Evolutionary conservation across 2,329 filamentous ascomycete species (phyloP), one percentile per base, ranked within the genome.

Genomic region (Blumeriella jaapii): DNA sequence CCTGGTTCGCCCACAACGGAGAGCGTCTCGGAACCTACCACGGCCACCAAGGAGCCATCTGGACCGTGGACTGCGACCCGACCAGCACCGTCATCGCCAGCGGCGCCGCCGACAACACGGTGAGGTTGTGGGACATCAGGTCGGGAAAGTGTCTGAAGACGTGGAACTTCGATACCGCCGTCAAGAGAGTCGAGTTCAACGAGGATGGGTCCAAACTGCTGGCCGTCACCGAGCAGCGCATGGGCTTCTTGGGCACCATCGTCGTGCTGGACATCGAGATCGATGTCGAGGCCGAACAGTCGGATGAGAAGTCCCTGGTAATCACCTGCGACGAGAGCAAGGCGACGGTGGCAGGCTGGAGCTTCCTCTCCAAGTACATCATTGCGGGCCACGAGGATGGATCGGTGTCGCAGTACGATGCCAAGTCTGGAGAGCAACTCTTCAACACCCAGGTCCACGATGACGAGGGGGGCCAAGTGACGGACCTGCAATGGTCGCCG

Each of bases 331-430:
- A 93, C 57, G 80, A 91, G 61, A 91, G 82, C 72, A 96, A 96
- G 70, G 87, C 91, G 42, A 96, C 89, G 20, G 91, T 96, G 45
- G 91, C 91, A 38, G 91, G 87, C 48, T 98, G 89, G 82, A 93
- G 85, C 65, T 94, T 87, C 64, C 62, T 94, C 53, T 79, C 73
- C 61, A 87, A 89, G 65, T 96, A 87, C 69, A 98, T 98, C 63
- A 93, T 98, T 58, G 83, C 89, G 40, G 87, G 87, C 48, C 91
- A 98, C 65, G 91, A 96, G 63, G 89, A 98, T 61, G 91, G 91
- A 54, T 87, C 80, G 47, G 73, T 98, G 45, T 89, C 84, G 43
- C 75, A 80, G 59, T 98, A 85, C 61, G 89, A 98, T 62, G 82
- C 74, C 50, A 95, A 96, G 76, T 82, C 73, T 38, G 87, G 87